Conservation (phyloP, 148 eudicot species). For the Vaccinium darrowii region DNA sequence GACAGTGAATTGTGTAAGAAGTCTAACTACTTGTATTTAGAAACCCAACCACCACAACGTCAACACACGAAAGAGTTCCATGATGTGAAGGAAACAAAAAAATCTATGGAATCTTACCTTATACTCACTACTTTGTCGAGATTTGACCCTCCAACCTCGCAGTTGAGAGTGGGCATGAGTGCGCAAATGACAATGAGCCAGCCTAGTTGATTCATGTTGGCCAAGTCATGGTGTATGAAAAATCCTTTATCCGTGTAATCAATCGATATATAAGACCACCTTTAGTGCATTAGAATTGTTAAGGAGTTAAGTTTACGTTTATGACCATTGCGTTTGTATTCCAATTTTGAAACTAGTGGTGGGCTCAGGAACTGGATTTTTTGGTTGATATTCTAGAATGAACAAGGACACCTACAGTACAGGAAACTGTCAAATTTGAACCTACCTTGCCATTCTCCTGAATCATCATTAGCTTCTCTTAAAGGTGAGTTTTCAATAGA, state of each 20-base stretch:
- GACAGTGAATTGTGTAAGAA: neutral
- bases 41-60: neutral
- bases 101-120: neutral
- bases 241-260: neutral
- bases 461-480: neutral
- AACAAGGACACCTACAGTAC: neutral
- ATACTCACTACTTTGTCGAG: neutral
- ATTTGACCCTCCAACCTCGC: neutral
- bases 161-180: neutral
- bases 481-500: neutral
- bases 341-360: neutral
- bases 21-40: neutral
- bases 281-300: neutral
- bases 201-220: too few species aligned
- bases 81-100: neutral
- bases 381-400: neutral
- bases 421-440: constrained; percentile 1
- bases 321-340: neutral
- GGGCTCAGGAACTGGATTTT: neutral
- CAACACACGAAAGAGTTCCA: neutral
- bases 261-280: neutral
- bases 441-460: constrained; percentile 5
- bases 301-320: neutral
- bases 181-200: neutral
- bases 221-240: neutral